These are phyloP conservation scores for Tricholoma bakamatsutake DNA, from an alignment of 768 basidiomycete genomes.

Conservation along the genomic window DNA sequence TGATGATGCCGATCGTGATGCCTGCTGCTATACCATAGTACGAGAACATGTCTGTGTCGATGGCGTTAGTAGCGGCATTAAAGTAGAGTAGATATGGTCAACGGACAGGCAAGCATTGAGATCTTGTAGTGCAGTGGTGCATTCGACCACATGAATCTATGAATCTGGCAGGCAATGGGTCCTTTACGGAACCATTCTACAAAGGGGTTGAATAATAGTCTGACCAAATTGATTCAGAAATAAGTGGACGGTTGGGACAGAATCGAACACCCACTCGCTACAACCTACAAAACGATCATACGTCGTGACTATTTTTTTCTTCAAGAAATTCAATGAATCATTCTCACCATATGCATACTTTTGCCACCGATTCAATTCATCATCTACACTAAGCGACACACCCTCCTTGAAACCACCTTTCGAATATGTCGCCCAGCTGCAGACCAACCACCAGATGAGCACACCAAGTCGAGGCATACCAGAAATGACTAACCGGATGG, in stretches of 20 bases:
- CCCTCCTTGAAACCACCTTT: conserved; percentile 88
- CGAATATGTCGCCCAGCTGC: conserved; percentile 79
- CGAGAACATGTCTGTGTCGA: conserved; percentile 44
- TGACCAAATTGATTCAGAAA: conserved; percentile 27
- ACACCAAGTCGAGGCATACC: background rate
- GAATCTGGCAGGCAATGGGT: conserved; percentile 73
- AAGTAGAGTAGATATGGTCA: conserved; percentile 1
- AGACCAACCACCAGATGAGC: conserved; percentile 6
- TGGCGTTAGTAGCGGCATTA: background rate
- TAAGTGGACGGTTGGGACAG: conserved; percentile 20
- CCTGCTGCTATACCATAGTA: conserved; percentile 65
- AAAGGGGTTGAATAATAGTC: conserved; percentile 80
- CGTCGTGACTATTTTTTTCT: background rate
- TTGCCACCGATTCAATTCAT: conserved; percentile 89
- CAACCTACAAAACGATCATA: conserved; percentile 20
- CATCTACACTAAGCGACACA: conserved; percentile 81
- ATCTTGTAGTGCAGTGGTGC: conserved; percentile 83
- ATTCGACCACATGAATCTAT: conserved; percentile 65
- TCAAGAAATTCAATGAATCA: background rate
- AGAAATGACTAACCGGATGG: conserved; percentile 42
- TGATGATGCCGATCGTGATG: conserved; percentile 60
- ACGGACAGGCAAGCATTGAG: conserved; percentile 63
- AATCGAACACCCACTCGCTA: conserved; percentile 47
- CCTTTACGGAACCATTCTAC: conserved; percentile 70
- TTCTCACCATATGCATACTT: conserved; percentile 53